A percentile compares a stretch with the other conserved stretches of the same genome.
Conservation (phyloP, 2,329 filamentous ascomycete genomes). For the Talaromyces sp. region DNA sequence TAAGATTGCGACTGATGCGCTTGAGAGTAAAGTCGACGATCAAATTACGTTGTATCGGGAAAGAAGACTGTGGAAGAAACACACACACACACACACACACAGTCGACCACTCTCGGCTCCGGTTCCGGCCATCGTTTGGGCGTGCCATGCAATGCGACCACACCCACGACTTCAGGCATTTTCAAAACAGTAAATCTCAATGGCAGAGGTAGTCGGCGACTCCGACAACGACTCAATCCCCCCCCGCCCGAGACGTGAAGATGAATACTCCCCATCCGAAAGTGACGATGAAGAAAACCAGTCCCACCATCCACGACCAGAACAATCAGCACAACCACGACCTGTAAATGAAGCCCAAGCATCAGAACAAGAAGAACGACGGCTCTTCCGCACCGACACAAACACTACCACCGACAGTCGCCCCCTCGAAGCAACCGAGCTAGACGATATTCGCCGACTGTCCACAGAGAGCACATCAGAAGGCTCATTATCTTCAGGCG, state of each 20-base stretch:
- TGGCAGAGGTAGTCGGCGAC: slow-evolving; percentile 6
- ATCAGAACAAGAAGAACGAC: background rate
- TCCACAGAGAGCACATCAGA: slow-evolving; percentile 16
- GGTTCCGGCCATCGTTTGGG: background rate
- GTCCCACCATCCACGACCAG: background rate
- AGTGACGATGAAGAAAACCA: background rate
- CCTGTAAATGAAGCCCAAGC: background rate
- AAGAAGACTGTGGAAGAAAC: background rate
- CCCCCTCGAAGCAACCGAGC: slow-evolving; percentile 18
- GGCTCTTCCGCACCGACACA: slow-evolving; percentile 6
- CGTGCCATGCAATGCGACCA: background rate
- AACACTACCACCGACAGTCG: slow-evolving; percentile 7
- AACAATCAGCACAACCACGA: background rate
- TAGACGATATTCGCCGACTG: slow-evolving; percentile 12
- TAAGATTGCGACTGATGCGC: background rate
- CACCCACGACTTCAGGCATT: background rate
- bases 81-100: too few relatives aligned
- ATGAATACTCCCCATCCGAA: background rate
- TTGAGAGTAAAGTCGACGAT: too few relatives aligned
- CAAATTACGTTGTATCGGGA: background rate
- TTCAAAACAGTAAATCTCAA: background rate
- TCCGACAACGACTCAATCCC: background rate
- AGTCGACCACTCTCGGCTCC: background rate
- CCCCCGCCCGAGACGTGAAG: background rate
- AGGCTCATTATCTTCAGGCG: slow-evolving; percentile 33